Evolutionary conservation across 176 grass and related monocot species (phyloP).

Genomic region (Carex parvula): DNA sequence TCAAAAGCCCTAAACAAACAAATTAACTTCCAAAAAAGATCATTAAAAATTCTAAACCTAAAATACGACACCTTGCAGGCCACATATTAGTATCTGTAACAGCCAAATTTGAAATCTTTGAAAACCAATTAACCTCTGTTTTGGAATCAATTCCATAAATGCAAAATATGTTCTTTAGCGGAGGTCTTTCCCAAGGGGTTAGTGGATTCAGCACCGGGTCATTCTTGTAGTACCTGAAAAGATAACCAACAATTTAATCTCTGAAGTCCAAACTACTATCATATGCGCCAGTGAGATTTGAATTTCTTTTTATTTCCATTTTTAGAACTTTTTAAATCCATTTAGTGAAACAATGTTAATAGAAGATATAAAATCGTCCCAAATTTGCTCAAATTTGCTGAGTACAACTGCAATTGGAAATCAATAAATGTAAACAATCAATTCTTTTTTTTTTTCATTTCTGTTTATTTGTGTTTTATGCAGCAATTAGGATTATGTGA

Average conservation of each 20-base stretch:
- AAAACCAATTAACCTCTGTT: slow-evolving; percentile 54
- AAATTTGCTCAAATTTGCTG: neutral
- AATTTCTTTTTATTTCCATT: neutral
- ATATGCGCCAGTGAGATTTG: neutral
- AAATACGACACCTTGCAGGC: neutral
- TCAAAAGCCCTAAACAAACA: neutral
- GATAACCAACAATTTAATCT: neutral
- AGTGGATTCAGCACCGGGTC: slow-evolving; percentile 94
- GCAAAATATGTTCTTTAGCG: slow-evolving; percentile 94
- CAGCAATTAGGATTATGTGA: slow-evolving; percentile 12
- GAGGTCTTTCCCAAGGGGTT: slow-evolving; percentile 94
- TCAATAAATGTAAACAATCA: slow-evolving; percentile 18
- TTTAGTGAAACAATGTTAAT: neutral
- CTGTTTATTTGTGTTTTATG: slow-evolving; percentile 17
- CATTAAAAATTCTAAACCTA: neutral
- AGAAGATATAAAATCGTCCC: neutral
- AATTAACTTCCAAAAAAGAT: neutral
- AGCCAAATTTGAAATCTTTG: neutral
- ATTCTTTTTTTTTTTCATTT: neutral
- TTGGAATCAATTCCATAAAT: slow-evolving; percentile 92
- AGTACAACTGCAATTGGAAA: neutral
- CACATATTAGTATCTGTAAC: neutral
- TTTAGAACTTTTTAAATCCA: neutral
- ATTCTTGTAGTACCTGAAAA: slow-evolving; percentile 77
- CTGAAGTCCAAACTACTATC: neutral